phyloP scores from a whole-genome alignment of 257 asterid genomes.

The Henckelia pumila region DNA sequence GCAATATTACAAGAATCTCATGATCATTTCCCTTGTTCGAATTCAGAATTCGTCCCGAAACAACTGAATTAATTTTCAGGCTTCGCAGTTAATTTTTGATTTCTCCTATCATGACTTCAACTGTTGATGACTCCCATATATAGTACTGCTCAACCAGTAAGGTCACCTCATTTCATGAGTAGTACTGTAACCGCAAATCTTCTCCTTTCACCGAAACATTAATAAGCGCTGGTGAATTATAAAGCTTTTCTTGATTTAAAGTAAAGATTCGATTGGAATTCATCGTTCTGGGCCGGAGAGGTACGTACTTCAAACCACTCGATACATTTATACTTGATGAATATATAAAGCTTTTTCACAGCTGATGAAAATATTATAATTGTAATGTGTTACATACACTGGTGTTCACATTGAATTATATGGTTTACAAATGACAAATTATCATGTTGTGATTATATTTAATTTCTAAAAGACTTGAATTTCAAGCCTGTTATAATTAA shows the following conservation, averaged over 20 bases:
- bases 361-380: background rate
- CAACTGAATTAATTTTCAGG: slow-evolving; percentile 42
- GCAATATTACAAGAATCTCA: too few species aligned
- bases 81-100: too few species aligned
- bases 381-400: background rate
- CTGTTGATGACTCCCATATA: slow-evolving; percentile 31
- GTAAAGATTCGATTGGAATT: background rate
- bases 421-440: background rate
- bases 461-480: background rate
- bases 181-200: slow-evolving; percentile 50
- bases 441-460: background rate
- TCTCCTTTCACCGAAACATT: slow-evolving; percentile 47
- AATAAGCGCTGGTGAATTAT: too few species aligned
- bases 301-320: background rate
- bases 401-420: background rate
- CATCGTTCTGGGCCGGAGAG: background rate
- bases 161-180: slow-evolving; percentile 56
- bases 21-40: slow-evolving; percentile 47
- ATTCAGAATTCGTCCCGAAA: slow-evolving; percentile 37
- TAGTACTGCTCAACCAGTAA: slow-evolving; percentile 22
- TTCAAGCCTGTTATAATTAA: background rate
- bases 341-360: too few species aligned
- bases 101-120: slow-evolving; percentile 21
- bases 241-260: background rate
- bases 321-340: background rate